Conservation (phyloP, 176 grass and related monocot genomes). For the Typha latifolia region DNA sequence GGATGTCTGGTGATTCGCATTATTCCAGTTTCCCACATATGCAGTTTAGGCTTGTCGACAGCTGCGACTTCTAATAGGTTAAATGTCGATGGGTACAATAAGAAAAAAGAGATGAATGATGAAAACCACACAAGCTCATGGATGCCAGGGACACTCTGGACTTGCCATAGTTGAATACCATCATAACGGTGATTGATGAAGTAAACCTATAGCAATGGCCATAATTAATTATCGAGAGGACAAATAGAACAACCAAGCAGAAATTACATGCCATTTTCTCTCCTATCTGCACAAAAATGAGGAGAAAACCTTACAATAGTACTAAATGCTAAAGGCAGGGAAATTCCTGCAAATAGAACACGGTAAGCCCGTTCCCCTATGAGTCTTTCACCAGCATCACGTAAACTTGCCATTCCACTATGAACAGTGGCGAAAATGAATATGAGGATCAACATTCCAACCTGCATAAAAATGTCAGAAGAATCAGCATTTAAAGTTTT, state of each 20-base stretch:
- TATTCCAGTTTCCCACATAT: constrained; percentile 97
- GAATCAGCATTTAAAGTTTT: neutral
- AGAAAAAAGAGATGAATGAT: constrained; percentile 71
- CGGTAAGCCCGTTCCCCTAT: constrained; percentile 74
- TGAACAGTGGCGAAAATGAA: constrained; percentile 76
- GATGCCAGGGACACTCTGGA: constrained; percentile 50
- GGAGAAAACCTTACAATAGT: constrained; percentile 60
- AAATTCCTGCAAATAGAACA: constrained; percentile 84
- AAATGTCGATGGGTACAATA: constrained; percentile 94
- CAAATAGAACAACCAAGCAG: neutral
- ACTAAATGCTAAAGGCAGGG: constrained; percentile 72
- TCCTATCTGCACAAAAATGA: neutral
- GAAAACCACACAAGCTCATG: constrained; percentile 85
- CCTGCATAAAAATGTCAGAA: constrained; percentile 27
- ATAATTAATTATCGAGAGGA: neutral
- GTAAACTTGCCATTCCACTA: constrained; percentile 86
- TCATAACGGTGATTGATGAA: constrained; percentile 92
- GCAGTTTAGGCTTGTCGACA: constrained; percentile 88
- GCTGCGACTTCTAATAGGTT: constrained; percentile 96
- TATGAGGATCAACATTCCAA: constrained; percentile 59
- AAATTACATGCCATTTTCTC: neutral
- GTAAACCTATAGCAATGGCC: constrained; percentile 55
- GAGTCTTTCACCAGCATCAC: constrained; percentile 72
- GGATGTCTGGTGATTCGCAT: constrained; percentile 96
- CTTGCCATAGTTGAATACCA: constrained; percentile 81